Percentiles rank a stretch among this genome's conserved stretches.
Conservation (phyloP, 768 basidiomycete genomes). For the Psilocybe cyanescens region DNA sequence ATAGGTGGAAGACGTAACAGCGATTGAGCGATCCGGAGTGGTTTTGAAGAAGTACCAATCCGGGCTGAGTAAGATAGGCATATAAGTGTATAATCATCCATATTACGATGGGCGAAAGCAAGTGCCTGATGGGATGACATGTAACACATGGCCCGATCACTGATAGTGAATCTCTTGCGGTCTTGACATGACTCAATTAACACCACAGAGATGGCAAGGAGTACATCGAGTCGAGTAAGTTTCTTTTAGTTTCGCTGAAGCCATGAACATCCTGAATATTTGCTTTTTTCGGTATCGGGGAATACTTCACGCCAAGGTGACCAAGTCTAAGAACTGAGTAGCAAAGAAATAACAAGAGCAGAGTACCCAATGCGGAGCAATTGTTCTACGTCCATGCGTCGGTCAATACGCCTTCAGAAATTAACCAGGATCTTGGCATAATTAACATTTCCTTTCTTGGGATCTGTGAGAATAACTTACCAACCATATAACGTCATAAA, state of each 20-base stretch:
- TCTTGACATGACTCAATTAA: background rate
- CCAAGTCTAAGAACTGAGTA: background rate
- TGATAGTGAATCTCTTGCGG: background rate
- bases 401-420: background rate
- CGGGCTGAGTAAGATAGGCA: background rate
- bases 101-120: background rate
- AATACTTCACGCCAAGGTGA: background rate
- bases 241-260: no score
- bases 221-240: no score
- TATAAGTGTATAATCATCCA: background rate
- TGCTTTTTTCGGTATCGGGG: no score
- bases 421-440: background rate
- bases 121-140: background rate
- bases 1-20: background rate
- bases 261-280: no score
- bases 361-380: background rate
- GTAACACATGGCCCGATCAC: background rate
- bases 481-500: background rate
- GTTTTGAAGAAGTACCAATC: background rate
- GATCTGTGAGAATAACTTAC: background rate
- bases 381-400: background rate
- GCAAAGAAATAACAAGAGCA: background rate
- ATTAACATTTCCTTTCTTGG: background rate
- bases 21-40: background rate
- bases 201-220: no score